phyloP scores from a whole-genome alignment of 1,284 basidiomycete species.

The Cutaneotrichosporon mucoides region DNA sequence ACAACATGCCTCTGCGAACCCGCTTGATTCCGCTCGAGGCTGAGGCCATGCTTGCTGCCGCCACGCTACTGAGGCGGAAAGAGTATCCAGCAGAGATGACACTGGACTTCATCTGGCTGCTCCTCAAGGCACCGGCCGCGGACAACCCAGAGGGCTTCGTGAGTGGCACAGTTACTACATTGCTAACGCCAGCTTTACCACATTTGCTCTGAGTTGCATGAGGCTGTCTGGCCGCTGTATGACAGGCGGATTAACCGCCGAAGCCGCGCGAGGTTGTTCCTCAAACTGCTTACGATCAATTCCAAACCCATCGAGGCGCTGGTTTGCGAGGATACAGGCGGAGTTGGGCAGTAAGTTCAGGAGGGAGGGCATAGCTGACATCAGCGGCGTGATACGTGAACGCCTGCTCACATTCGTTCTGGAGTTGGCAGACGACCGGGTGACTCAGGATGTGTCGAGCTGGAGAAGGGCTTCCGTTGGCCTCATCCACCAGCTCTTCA shows the following conservation, averaged over 20 bases:
- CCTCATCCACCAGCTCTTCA: conserved; percentile 29
- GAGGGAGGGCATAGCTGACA: background rate
- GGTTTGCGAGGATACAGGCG: conserved; percentile 15
- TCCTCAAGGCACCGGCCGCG: conserved; percentile 26
- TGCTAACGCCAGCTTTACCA: conserved; percentile 19
- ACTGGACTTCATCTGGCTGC: conserved; percentile 41
- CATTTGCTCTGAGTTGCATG: conserved; percentile 18
- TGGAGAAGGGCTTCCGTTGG: conserved; percentile 29
- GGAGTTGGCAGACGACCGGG: conserved; percentile 30
- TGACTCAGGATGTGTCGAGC: conserved; percentile 19
- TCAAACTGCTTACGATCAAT: conserved; percentile 37
- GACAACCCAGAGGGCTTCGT: conserved; percentile 36
- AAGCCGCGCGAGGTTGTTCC: conserved; percentile 26
- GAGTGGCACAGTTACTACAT: conserved; percentile 1
- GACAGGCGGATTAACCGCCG: conserved; percentile 21
- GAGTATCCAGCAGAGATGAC: conserved; percentile 23
- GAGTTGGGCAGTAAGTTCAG: conserved; percentile 16
- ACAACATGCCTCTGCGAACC: background rate
- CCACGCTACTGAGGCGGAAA: conserved; percentile 13
- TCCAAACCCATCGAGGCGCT: conserved; percentile 26
- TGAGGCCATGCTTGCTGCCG: conserved; percentile 21
- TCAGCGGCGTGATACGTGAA: conserved; percentile 21
- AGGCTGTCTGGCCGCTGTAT: conserved; percentile 34
- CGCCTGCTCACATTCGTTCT: conserved; percentile 32
- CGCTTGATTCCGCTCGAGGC: conserved; percentile 21